phyloP scores from a whole-genome alignment of 192 early-diverging fungal species.

The Entomortierella beljakovae region DNA sequence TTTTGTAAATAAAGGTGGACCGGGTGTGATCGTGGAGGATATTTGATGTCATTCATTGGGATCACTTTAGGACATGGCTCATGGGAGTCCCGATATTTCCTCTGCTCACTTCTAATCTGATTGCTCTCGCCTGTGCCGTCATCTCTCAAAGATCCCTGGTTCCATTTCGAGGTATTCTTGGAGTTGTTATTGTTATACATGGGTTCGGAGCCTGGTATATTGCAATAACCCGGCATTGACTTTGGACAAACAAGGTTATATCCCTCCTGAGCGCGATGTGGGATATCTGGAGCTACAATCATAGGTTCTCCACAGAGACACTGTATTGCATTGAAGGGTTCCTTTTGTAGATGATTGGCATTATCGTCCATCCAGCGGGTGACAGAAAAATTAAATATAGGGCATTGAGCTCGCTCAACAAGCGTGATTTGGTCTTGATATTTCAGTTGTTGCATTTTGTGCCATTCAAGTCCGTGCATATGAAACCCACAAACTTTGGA shows the following conservation, averaged over 20 bases:
- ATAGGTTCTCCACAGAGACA: conserved; percentile 29
- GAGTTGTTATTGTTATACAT: background rate
- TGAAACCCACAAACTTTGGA: conserved; percentile 46
- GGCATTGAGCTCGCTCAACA: conserved; percentile 20
- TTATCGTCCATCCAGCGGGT: conserved; percentile 30
- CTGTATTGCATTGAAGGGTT: conserved; percentile 21
- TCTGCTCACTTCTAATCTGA: background rate
- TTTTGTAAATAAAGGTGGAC: conserved; percentile 3
- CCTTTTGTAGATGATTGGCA: conserved; percentile 10
- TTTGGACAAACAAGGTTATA: conserved; percentile 20
- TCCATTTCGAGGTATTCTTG: background rate
- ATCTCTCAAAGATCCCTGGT: background rate
- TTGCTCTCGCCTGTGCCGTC: background rate
- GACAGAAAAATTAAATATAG: conserved; percentile 35
- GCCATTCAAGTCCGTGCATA: conserved; percentile 52
- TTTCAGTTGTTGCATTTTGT: conserved; percentile 14
- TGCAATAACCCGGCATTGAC: background rate
- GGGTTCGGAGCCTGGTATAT: no score
- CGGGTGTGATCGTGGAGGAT: background rate
- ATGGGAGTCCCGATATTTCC: background rate
- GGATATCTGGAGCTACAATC: conserved; percentile 15
- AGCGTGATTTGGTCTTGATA: background rate
- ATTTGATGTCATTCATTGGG: conserved; percentile 1
- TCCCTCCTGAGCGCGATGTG: background rate
- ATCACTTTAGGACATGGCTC: conserved; percentile 10